Conservation (phyloP, 73 alveolate genomes). For the Symbiodinium natans region DNA sequence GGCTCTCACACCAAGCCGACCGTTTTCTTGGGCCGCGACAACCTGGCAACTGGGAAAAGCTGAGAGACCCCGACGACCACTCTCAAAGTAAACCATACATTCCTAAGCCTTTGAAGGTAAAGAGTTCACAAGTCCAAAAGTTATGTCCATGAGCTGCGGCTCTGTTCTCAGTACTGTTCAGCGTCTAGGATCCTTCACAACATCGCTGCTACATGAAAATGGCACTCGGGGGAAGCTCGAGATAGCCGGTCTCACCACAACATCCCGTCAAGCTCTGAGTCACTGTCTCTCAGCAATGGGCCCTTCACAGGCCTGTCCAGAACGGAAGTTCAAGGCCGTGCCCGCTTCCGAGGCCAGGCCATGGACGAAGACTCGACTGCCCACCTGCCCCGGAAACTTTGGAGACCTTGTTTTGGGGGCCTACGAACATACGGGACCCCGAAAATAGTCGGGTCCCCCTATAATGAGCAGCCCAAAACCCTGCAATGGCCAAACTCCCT, state of each 20-base stretch:
- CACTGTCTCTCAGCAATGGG: background rate
- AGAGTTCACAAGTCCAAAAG: background rate
- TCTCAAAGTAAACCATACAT: too few relatives aligned
- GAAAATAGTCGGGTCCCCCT: too few relatives aligned
- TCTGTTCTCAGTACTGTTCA: too few relatives aligned
- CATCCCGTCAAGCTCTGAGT: too few relatives aligned
- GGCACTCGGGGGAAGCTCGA: background rate
- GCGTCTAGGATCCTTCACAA: too few relatives aligned
- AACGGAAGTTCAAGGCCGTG: background rate
- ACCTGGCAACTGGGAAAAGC: too few relatives aligned
- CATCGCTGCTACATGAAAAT: too few relatives aligned
- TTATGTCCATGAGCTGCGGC: background rate
- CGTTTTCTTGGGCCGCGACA: background rate
- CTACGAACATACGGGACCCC: too few relatives aligned
- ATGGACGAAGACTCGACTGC: slow-evolving; percentile 70
- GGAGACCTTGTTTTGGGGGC: background rate
- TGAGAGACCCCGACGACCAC: too few relatives aligned
- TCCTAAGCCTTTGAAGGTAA: background rate
- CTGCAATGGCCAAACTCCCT: too few relatives aligned
- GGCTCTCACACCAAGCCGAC: slow-evolving; percentile 4
- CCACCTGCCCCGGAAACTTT: background rate
- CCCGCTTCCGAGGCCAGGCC: slow-evolving; percentile 45
- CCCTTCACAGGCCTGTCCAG: background rate
- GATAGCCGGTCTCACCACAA: too few relatives aligned
- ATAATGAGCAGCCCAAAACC: too few relatives aligned